These are phyloP conservation scores for Triticum aestivum DNA, from an alignment of 176 grass and related monocot genomes.

Conservation along the genomic window IWGSC_CS_RefSeq_v2.1 NC_057794.1:372628677-372629176, in stretches of 20 bases:
- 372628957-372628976: conserved; percentile 57
- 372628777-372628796: conserved; percentile 45
- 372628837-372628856: conserved; percentile 84
- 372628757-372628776: conserved; percentile 46
- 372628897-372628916: too few relatives aligned
- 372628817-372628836: conserved; percentile 57
- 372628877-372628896: too few relatives aligned
- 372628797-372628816: conserved; percentile 31
- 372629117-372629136: conserved; percentile 24
- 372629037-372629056: conserved; percentile 49
- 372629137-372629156: conserved; percentile 37
- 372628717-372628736: conserved; percentile 58
- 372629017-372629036: conserved; percentile 39
- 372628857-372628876: conserved; percentile 52
- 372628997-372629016: conserved; percentile 63
- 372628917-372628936: conserved; percentile 82
- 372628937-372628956: conserved; percentile 94
- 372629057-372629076: not conserved
- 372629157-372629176: conserved; percentile 52
- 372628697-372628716: conserved; percentile 57
- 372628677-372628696: conserved; percentile 62
- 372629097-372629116: not conserved
- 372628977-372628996: conserved; percentile 68
- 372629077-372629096: not conserved
- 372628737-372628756: conserved; percentile 63